Conservation (phyloP, 176 grass and related monocot genomes). For the Oryza rufipogon region DNA sequence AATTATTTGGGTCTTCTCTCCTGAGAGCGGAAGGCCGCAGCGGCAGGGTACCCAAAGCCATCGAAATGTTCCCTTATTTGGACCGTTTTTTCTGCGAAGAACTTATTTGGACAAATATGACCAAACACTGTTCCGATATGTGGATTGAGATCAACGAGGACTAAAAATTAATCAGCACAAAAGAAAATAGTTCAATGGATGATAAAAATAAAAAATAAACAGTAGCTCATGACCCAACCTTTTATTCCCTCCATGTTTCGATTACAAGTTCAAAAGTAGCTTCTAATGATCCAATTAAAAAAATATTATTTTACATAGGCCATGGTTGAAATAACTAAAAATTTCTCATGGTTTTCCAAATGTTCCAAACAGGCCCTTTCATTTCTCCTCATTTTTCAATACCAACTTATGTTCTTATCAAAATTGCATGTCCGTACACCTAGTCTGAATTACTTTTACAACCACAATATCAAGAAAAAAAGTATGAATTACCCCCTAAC, state of each 20-base stretch:
- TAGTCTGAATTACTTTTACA: neutral
- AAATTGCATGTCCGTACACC: neutral
- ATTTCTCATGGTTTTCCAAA: neutral
- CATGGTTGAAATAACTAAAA: neutral
- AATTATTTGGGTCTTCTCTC: neutral
- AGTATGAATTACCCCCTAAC: no score
- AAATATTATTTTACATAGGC: neutral
- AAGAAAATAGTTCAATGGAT: neutral
- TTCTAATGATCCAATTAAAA: no score
- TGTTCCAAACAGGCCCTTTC: no score
- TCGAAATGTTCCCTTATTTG: no score
- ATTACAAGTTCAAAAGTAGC: no score
- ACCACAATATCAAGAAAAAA: neutral
- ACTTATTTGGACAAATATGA: neutral
- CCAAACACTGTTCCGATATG: neutral
- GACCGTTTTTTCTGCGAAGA: no score
- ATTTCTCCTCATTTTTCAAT: no score
- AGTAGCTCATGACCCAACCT: neutral
- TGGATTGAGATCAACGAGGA: neutral
- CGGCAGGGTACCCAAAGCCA: no score
- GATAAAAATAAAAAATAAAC: neutral
- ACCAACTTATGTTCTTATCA: neutral
- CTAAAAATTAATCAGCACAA: neutral
- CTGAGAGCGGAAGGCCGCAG: no score
- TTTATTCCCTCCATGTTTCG: no score